Evolutionary conservation across 164 flowering plant species (phyloP).

Genomic region (Protea cynaroides): DNA sequence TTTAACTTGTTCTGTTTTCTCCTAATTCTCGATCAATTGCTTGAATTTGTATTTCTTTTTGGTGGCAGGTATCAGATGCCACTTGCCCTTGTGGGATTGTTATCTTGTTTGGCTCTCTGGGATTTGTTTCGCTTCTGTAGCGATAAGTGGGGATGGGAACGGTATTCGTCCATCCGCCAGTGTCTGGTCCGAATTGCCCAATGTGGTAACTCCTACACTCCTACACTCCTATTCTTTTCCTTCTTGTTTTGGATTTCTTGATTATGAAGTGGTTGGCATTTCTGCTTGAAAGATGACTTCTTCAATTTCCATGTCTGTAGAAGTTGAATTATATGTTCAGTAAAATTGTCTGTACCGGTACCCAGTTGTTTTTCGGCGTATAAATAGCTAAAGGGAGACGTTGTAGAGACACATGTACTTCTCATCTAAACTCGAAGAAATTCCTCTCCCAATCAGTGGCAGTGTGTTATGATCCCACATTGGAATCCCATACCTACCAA

Average conservation of each 20-base stretch:
- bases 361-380: no score
- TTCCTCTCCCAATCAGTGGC: no score
- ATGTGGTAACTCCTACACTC: slow-evolving; percentile 43
- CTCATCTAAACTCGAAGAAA: no score
- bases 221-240: not conserved
- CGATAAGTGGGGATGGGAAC: slow-evolving; percentile 46
- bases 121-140: slow-evolving; percentile 46
- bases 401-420: not conserved
- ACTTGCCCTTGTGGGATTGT: slow-evolving; percentile 60
- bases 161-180: slow-evolving; percentile 33
- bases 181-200: slow-evolving; percentile 45
- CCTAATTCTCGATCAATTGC: not conserved
- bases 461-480: no score
- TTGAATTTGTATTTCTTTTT: slow-evolving; percentile 6
- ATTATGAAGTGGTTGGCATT: not conserved
- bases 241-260: not conserved
- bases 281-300: not conserved
- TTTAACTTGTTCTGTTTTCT: not conserved
- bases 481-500: no score
- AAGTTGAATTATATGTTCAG: not conserved
- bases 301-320: not conserved
- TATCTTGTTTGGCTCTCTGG: slow-evolving; percentile 69
- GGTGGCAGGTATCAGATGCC: slow-evolving; percentile 72
- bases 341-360: not conserved
- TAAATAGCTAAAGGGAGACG: not conserved